Evolutionary conservation across 495 filamentous ascomycete genomes (phyloP).

Genomic region (Aspergillus asperescens): DNA sequence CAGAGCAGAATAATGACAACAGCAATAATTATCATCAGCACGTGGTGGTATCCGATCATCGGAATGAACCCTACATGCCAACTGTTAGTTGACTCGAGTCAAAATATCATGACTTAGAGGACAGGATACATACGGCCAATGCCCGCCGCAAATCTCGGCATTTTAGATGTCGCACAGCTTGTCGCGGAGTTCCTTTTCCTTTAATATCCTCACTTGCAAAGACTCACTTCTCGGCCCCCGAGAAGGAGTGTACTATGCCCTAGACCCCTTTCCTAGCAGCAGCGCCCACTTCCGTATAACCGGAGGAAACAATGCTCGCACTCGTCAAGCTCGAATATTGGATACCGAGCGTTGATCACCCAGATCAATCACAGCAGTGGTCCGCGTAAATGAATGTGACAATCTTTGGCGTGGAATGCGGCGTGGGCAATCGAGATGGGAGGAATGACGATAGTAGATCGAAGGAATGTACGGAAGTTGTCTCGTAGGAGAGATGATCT

Average conservation of each 20-base stretch:
- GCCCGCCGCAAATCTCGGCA: slow-evolving; percentile 29
- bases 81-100: slow-evolving; percentile 9
- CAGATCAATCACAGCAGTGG: slow-evolving; percentile 7
- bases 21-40: slow-evolving; percentile 95
- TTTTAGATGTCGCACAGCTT: slow-evolving; percentile 20
- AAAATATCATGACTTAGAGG: background rate
- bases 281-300: slow-evolving; percentile 1
- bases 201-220: slow-evolving; percentile 6
- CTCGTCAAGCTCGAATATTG: background rate
- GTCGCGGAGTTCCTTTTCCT: slow-evolving; percentile 7
- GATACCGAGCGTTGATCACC: background rate
- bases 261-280: slow-evolving; percentile 1
- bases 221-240: slow-evolving; percentile 47
- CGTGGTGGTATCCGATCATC: slow-evolving; percentile 97
- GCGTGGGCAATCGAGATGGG: slow-evolving; percentile 19
- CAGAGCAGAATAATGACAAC: slow-evolving; percentile 92
- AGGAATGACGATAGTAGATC: slow-evolving; percentile 10
- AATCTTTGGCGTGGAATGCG: slow-evolving; percentile 27
- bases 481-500: slow-evolving; percentile 10
- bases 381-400: slow-evolving; percentile 3
- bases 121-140: slow-evolving; percentile 29
- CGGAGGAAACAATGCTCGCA: background rate
- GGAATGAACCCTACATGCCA: slow-evolving; percentile 68
- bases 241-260: slow-evolving; percentile 37
- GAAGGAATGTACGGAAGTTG: slow-evolving; percentile 14